Evolutionary conservation across 2,329 filamentous ascomycete genomes (phyloP), one percentile per base, ranked within the genome.

Genomic region (Neofusicoccum sp.): DNA sequence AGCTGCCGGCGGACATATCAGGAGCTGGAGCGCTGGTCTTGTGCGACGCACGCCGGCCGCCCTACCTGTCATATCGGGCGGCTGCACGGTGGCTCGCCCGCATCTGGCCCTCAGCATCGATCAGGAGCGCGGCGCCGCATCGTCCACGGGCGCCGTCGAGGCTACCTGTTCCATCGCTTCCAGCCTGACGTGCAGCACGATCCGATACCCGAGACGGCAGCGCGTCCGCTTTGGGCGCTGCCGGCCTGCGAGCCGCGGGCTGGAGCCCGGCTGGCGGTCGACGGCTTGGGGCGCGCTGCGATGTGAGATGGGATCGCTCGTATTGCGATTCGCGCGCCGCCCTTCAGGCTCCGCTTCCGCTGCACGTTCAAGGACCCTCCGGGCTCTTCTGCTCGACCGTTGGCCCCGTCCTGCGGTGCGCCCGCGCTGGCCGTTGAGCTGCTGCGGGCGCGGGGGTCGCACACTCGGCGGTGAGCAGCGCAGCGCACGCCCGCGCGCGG

Each of bases 61-160:
- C 33, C 41, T 36, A 62, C 60, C 60, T 62, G 60, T 62, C 60
- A 62, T 41, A 45, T 62, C 45, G 49, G 49, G 49, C 37, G 60
- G 60, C 60, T 56, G 48, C 48, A 16, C 37, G 56, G 44, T 56
- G 49, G 48, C 60, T 44, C 60, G 41, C n/a, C 60, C 60, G 60
- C 49, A 62, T 62, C 60, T 62, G 60, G 60, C 48, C 43, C 60
- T 62, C 59, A 33, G 59, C 48, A 61, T 61, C 59, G 59, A 61
- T 61, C 59, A 61, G 59, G 59, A 61, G 45, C 58, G 22, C 9
- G 34, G 36, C 47, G 37, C 47, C 37, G 47, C 59, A 49, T 61
- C 37, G 58, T 34, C 44, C 34, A 34, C 39, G 34, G 58, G 36
- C 29, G 28, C 45, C 52, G 47, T 41, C 22, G 47, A 52, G 39